Evolutionary conservation across 805 yeast species (phyloP).

Genomic region (Candida yuanshanica): DNA sequence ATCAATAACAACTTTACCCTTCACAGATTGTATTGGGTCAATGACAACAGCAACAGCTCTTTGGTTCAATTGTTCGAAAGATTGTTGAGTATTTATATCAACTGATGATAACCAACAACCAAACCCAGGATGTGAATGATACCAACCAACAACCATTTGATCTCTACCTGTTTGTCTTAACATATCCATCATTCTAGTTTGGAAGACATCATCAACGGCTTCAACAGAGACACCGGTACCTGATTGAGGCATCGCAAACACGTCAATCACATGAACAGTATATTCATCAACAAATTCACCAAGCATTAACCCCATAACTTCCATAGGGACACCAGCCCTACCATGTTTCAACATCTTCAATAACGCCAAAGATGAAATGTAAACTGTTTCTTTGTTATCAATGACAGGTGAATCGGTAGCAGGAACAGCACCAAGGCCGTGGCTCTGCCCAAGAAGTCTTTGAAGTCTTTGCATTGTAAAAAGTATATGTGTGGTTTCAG

Average conservation of each 20-base stretch:
- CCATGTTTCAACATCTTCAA: conserved; percentile 97
- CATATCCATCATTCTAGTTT: conserved; percentile 99
- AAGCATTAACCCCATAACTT: conserved; percentile 95
- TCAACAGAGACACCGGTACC: conserved; percentile 99
- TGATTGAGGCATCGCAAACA: conserved; percentile 98
- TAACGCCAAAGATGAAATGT: conserved; percentile 90
- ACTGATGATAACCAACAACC: conserved; percentile 99
- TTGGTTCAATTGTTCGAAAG: conserved; percentile 91
- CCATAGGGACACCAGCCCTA: conserved; percentile 85
- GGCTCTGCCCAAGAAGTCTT: conserved; percentile 34
- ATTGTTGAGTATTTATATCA: conserved; percentile 96
- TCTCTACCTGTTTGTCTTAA: conserved; percentile 98
- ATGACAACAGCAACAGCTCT: conserved; percentile 98
- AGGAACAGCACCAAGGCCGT: conserved; percentile 40
- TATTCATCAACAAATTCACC: conserved; percentile 98
- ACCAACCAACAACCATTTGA: conserved; percentile 99
- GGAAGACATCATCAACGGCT: conserved; percentile 98
- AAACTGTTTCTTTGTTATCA: conserved; percentile 94
- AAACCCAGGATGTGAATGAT: conserved; percentile 98
- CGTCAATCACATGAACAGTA: conserved; percentile 95
- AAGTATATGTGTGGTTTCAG: no score
- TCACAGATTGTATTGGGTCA: conserved; percentile 97
- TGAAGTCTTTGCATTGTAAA: conserved; percentile 36
- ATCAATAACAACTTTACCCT: conserved; percentile 98
- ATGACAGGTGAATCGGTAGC: conserved; percentile 74